Conservation (phyloP, 2,329 filamentous ascomycete genomes). For the Cercospora canescens region DNA sequence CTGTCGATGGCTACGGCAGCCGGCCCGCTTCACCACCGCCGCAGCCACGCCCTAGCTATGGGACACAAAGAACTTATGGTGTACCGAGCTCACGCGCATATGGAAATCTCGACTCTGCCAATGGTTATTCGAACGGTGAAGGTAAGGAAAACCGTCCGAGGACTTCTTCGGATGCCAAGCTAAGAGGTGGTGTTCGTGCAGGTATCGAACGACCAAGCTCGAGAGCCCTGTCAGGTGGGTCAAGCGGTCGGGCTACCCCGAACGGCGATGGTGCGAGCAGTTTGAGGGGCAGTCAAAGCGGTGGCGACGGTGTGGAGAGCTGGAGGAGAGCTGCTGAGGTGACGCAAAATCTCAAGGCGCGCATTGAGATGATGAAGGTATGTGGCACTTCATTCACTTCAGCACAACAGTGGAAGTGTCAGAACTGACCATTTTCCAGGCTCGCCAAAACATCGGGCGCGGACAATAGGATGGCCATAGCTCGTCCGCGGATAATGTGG, state of each 20-base stretch:
- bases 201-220: constrained; percentile 15
- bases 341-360: constrained; percentile 92
- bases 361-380: constrained; percentile 98
- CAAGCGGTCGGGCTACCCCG: constrained; percentile 51
- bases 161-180: constrained; percentile 20
- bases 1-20: constrained; percentile 24
- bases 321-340: constrained; percentile 98
- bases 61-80: constrained; percentile 25
- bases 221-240: constrained; percentile 27
- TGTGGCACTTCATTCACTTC: neutral
- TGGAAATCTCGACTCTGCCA: constrained; percentile 2
- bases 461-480: constrained; percentile 19
- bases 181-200: constrained; percentile 23
- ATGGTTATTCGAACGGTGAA: constrained; percentile 31
- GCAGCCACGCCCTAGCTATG: constrained; percentile 22
- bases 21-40: constrained; percentile 18
- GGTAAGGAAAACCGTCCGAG: constrained; percentile 48
- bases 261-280: constrained; percentile 7
- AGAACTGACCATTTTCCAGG: constrained; percentile 15
- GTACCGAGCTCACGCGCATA: constrained; percentile 23
- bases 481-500: neutral
- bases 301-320: constrained; percentile 71
- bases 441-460: constrained; percentile 30
- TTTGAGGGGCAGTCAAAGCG: constrained; percentile 11
- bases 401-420: neutral